Base-by-base conservation (phyloP, 768 basidiomycete species). In the Russula emetica region DNA sequence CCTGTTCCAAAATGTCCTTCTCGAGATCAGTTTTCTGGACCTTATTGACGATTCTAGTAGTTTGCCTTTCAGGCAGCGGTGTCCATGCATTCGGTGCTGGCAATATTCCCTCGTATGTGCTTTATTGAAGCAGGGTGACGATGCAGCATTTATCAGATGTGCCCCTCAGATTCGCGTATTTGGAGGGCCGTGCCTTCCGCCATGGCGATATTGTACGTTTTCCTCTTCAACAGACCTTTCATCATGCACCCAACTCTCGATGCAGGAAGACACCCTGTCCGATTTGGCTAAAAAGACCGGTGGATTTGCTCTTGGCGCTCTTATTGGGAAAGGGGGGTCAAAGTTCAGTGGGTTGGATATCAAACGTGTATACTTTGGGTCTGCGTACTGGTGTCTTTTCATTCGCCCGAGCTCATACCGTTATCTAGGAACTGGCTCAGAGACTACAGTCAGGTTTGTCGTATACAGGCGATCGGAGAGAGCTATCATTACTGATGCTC, bases 311-410 rank as follows among this genome's bases (percentile, higher is more conserved):
- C 76, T 87, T 16, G 80, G 82, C 0, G 80, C 78, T 50, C 72
- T 88, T 57, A 74, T 88, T 22, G 77, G 78, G 9, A 83, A 82
- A 66, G 81, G 84, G 60, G 67, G 79, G 68, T 71, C 77, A 34
- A 93, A 93, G 73, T 94, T 94, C 71, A 81, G 82, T 32, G 85
- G 84, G 0, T 77, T 95, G 16, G 92, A 95, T 70, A 81, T 92
- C 61, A 94, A 94, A 73, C 80, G 91, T 30, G 86, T 92, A 5
- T 91, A 90, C 72, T 90, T 90, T 74, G 88, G 87, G 87, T 87
- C 60, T 38, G 84, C 70, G 16, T 45, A 13, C n/a, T 34, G 36
- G 51, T 34, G 11, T 42, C 45, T 30, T 60, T 32, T 22, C 30
- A 62, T 49, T 36, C 32, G 24, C 20, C 28, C 8, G 32, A 24